Percentiles rank a stretch among this genome's conserved stretches.
Evolutionary conservation across 345 rosid genomes (phyloP).

Genomic region (Lenwebbia sp.): DNA sequence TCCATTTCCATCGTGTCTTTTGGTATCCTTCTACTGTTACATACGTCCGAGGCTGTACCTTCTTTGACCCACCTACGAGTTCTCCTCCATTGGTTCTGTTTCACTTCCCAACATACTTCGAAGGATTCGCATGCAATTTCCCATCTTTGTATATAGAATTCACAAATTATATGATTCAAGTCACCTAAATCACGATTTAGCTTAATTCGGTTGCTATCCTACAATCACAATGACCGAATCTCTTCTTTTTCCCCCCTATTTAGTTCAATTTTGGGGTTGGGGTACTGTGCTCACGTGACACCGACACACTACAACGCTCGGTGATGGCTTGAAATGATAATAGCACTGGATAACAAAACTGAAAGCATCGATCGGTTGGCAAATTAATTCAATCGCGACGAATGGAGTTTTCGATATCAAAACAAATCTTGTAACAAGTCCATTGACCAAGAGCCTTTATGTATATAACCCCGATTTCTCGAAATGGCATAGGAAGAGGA

Average conservation of each 20-base stretch:
- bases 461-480: neutral
- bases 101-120: neutral
- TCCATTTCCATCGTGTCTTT: neutral
- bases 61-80: neutral
- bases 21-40: neutral
- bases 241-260: neutral
- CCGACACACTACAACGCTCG: neutral
- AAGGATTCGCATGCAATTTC: neutral
- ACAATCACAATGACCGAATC: neutral
- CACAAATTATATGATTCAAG: neutral
- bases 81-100: neutral
- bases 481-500: neutral
- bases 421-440: neutral
- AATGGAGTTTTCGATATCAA: neutral
- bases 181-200: neutral
- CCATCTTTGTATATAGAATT: neutral
- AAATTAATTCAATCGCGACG: rapidly evolving
- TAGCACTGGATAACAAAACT: neutral
- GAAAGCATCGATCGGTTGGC: neutral
- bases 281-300: neutral
- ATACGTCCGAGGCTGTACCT: neutral
- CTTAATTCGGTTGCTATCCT: neutral
- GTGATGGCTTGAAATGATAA: neutral
- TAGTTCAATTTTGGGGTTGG: neutral
- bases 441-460: neutral